These are phyloP conservation scores for Arabidopsis lyrata DNA, from an alignment of 441 rosid species.

Conservation along the genomic window DNA sequence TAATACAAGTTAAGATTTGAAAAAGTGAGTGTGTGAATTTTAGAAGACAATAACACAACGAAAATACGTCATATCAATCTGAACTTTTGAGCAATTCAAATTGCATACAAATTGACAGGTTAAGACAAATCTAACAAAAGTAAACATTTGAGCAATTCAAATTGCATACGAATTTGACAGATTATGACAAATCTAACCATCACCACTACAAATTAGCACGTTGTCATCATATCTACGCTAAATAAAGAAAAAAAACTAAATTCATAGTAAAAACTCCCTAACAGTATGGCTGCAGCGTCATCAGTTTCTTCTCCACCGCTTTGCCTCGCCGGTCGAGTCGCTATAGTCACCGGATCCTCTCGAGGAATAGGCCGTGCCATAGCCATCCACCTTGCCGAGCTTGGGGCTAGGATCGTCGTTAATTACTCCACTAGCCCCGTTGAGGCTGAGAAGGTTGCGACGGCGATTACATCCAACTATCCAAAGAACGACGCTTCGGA, in stretches of 20 bases:
- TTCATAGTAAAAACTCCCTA: background rate
- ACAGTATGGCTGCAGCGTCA: slow-evolving; percentile 11
- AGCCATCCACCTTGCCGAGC: slow-evolving; percentile 60
- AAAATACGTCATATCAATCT: too few relatives aligned
- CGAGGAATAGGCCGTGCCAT: slow-evolving; percentile 78
- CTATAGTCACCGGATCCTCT: slow-evolving; percentile 78
- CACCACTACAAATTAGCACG: background rate
- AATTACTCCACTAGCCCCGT: slow-evolving; percentile 58
- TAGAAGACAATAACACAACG: too few relatives aligned
- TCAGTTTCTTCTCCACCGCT: slow-evolving; percentile 34
- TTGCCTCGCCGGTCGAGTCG: slow-evolving; percentile 63
- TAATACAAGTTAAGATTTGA: too few relatives aligned
- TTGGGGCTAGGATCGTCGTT: slow-evolving; percentile 69
- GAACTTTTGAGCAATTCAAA: background rate
- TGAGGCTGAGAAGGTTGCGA: slow-evolving; percentile 59
- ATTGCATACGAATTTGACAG: background rate
- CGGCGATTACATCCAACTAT: slow-evolving; percentile 42
- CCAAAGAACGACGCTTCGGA: background rate
- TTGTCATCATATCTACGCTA: background rate
- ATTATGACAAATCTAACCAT: background rate
- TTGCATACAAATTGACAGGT: background rate
- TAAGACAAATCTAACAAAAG: background rate
- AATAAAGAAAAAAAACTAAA: background rate
- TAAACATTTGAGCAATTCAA: background rate
- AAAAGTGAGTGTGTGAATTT: too few relatives aligned